phyloP scores from a whole-genome alignment of 306 rosid genomes.

The Vachellia collinsii region DNA sequence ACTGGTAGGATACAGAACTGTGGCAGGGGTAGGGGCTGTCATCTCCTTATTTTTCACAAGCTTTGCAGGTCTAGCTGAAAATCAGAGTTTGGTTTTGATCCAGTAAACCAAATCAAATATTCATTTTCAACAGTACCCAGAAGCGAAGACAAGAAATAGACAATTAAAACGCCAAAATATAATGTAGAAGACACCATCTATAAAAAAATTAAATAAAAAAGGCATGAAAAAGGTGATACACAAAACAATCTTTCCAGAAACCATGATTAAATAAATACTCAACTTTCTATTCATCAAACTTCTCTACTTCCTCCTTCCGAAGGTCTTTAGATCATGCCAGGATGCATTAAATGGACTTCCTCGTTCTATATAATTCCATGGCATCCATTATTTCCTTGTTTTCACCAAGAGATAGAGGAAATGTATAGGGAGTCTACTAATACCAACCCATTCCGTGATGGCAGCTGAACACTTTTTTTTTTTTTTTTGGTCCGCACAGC shows the following conservation, averaged over 20 bases:
- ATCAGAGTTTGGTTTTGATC: constrained; percentile 36
- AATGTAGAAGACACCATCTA: neutral
- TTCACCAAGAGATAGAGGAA: neutral
- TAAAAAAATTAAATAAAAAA: neutral
- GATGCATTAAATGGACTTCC: constrained; percentile 20
- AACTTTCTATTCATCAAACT: neutral
- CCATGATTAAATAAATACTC: neutral
- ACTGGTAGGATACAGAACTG: constrained; percentile 79
- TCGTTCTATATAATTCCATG: neutral
- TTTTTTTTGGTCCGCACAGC: too few species aligned
- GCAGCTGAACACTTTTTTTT: neutral
- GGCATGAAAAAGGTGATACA: neutral
- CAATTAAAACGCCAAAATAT: neutral
- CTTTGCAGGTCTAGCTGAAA: constrained; percentile 87
- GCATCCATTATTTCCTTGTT: neutral
- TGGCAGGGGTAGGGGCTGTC: constrained; percentile 83
- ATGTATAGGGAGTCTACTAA: neutral
- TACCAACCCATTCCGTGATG: neutral
- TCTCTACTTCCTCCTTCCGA: neutral
- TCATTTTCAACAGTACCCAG: neutral
- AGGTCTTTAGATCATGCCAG: neutral
- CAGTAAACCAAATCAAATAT: constrained; percentile 10
- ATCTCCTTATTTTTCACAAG: constrained; percentile 73
- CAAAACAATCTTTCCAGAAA: neutral
- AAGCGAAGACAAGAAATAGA: neutral